Percentiles rank a stretch among this genome's conserved stretches.
Conservation (phyloP, 192 early-diverging fungal species). For the Rhizoclosmatium globosum region DNA sequence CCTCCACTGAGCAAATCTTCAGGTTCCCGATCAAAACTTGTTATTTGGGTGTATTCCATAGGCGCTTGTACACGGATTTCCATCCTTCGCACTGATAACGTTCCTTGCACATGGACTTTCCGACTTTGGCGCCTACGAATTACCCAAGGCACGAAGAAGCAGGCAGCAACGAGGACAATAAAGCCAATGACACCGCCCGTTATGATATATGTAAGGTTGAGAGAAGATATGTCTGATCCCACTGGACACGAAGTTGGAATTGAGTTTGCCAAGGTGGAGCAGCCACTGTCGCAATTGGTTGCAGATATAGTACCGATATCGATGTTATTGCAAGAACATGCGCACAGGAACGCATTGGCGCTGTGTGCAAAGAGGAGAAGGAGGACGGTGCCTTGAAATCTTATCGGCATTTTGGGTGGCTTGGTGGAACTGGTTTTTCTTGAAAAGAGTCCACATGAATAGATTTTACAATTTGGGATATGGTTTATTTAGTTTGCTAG, state of each 20-base stretch:
- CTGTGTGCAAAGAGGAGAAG: no score
- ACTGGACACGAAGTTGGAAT: neutral
- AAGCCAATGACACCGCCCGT: neutral
- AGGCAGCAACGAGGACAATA: neutral
- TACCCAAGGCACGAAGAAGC: neutral
- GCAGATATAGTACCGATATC: neutral
- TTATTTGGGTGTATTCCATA: neutral
- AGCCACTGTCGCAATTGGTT: neutral
- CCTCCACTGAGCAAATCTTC: neutral
- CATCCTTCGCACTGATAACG: neutral
- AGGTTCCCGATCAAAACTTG: neutral
- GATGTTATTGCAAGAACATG: conserved; percentile 1
- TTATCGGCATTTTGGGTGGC: no score
- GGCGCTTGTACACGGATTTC: neutral
- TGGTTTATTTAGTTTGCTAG: no score
- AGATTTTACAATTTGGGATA: no score
- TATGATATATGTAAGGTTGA: neutral
- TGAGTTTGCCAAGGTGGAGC: neutral
- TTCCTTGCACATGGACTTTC: neutral
- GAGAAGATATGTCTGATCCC: neutral
- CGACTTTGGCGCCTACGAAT: neutral
- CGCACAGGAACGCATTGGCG: neutral
- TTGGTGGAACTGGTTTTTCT: no score
- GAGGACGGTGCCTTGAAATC: no score
- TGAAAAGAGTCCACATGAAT: no score